These are phyloP conservation scores for Debaryomycetaceae sp. DNA, from an alignment of 1,139 yeast genomes.

Conservation along the genomic window DNA sequence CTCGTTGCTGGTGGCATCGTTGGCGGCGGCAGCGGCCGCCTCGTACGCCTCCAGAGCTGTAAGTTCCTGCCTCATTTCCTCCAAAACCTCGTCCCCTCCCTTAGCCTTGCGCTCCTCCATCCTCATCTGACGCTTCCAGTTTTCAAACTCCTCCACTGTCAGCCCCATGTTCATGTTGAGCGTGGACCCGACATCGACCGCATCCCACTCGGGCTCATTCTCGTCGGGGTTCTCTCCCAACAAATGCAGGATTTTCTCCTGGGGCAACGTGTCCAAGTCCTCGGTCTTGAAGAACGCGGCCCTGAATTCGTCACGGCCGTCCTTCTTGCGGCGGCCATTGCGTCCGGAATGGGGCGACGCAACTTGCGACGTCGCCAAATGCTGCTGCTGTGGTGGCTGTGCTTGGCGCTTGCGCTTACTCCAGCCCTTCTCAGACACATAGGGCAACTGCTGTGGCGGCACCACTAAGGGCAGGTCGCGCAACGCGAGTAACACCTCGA, in stretches of 20 bases:
- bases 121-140: conserved; percentile 63
- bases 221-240: conserved; percentile 37
- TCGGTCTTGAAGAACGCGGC: conserved; percentile 17
- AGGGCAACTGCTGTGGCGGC: conserved; percentile 19
- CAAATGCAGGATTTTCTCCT: conserved; percentile 28
- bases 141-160: conserved; percentile 67
- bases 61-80: conserved; percentile 21
- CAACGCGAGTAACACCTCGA: conserved; percentile 32
- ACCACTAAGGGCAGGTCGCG: conserved; percentile 32
- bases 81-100: conserved; percentile 32
- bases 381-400: conserved; percentile 8
- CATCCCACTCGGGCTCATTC: conserved; percentile 52
- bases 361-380: conserved; percentile 5
- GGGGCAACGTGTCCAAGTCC: conserved; percentile 26
- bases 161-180: conserved; percentile 44
- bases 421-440: conserved; percentile 39
- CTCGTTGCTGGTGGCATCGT: conserved; percentile 27
- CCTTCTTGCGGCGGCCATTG: conserved; percentile 11
- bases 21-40: conserved; percentile 13
- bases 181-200: conserved; percentile 22
- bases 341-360: conserved; percentile 10
- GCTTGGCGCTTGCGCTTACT: conserved; percentile 14
- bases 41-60: no score
- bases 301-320: conserved; percentile 2
- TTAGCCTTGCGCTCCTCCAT: conserved; percentile 50